phyloP scores from a whole-genome alignment of 306 rosid genomes.

The Dicorynia guianensis region DNA sequence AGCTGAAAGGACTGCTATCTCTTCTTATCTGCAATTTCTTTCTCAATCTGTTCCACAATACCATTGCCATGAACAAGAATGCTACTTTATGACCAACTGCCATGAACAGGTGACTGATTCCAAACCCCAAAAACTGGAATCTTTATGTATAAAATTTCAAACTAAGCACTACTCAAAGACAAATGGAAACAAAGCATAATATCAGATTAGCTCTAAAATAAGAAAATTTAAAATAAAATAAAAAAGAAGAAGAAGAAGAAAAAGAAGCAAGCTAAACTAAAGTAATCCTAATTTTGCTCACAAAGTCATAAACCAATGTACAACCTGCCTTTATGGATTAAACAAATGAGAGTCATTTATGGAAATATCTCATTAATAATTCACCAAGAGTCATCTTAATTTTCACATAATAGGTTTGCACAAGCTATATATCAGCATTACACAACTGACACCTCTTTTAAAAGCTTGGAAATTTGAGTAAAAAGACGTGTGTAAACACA shows the following conservation, averaged over 20 bases:
- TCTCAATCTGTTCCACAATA: neutral
- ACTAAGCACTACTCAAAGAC: neutral
- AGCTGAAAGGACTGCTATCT: no score
- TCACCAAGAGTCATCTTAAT: conserved; percentile 7
- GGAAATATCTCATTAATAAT: neutral
- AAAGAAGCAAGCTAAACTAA: no score
- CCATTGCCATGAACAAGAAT: conserved; percentile 11
- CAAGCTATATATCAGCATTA: conserved; percentile 16
- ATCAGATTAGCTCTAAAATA: conserved; percentile 25
- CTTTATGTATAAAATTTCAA: conserved; percentile 1
- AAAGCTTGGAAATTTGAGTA: neutral
- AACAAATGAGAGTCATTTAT: conserved; percentile 30
- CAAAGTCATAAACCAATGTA: neutral
- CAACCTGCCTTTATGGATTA: conserved; percentile 10
- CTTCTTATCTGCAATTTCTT: neutral
- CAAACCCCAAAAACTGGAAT: neutral
- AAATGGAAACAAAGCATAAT: conserved; percentile 9
- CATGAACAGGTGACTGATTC: conserved; percentile 2
- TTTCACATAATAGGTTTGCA: conserved; percentile 3
- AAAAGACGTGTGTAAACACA: neutral
- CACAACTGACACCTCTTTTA: conserved; percentile 10
- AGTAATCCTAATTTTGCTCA: conserved; percentile 5
- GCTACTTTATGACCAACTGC: conserved; percentile 8
- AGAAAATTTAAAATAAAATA: no score
- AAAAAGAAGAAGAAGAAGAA: no score